Base-by-base conservation (phyloP, 2,329 filamentous ascomycete species). In the Hypoxylon sp. region DNA sequence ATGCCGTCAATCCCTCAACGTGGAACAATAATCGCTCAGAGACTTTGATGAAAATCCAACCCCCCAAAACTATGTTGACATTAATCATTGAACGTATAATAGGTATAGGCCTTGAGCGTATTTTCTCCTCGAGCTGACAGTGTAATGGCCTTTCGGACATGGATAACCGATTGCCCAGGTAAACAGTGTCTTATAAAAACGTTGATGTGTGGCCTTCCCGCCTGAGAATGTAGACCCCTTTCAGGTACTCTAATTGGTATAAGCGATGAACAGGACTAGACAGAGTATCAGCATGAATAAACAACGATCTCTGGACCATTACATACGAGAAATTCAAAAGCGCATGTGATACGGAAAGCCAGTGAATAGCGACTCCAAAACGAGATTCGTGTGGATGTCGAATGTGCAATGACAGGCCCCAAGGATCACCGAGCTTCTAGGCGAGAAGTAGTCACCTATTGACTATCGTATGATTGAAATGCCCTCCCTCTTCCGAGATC, bases 401-500 rank as follows among this genome's bases (percentile, higher is more conserved):
- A 44, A 44, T 17, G 39, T 11, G 11, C 1, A 44, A 21, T 19
- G 21, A 10, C 24, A 17, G 39, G 31, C 29, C 7, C 19, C 19
- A 21, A 19, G 37, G 39, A 17, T 29, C 2, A 11, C 27, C 10
- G 11, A 32, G 11, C 10, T 13, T 6, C 24, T 32, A n/a, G 6
- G 15, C 21, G 17, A 8, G 4, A 17, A 21, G 31, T 19, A 5
- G 24, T 64, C 42, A 69, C 31, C 37, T 50, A 51, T 67, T 56
- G 29, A 31, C 13, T 24, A n/a, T 19, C 13, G 44, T 31, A 31
- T 60, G 56, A 32, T 52, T 48, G 37, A 62, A 35, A n/a, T 37
- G 54, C 2, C 63, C 59, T 35, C 63, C 64, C 50, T 70, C 67
- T 51, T 70, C 67, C 52, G 67, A 70, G n/a, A 70, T 70, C 35